Evolutionary conservation across 2,329 filamentous ascomycete species (phyloP), one percentile per base, ranked within the genome.

Genomic region (Aulographum hederae): DNA sequence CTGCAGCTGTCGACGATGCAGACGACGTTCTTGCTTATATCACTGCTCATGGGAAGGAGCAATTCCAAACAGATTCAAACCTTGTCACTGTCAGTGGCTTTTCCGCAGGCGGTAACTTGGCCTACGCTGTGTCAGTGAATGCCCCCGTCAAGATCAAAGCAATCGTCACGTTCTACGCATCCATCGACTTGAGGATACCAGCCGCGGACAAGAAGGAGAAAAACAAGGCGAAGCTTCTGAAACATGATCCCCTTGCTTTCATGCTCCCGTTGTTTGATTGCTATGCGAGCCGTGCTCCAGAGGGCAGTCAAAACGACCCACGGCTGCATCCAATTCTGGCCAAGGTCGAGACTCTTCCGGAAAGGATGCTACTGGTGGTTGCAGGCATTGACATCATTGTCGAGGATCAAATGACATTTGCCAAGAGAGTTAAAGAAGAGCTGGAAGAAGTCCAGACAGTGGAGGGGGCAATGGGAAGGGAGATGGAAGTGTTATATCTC

Each of bases 31-130:
- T 65, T 10, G 39, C 42, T 27, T 64, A 48, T 41, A 40, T 65
- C 2, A 38, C 52, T 3, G 39, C 47, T 4, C 50, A 63, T 29
- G 54, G 57, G 1, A 48, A 46, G 31, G 31, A 34, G 1, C 37
- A 47, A 18, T 54, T 50, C 38, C 48, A 48, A 10, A 52, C 55
- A 2, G 55, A 62, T 41, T 43, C 52, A 3, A 41, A 44, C 2
- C 36, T 57, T 4, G 42, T 65, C 34, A 65, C 60, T 0, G 42
- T 60, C 2, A 51, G 53, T 17, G 62, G 61, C 1, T 51, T 52
- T 18, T 61, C 57, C 1, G 55, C 54, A 0, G 62, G 63, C 5
- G 60, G 48, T 0, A 61, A 57, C 36, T 43, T 65, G 5, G 57
- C 55, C 2, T 34, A 65, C 43, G 3, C 39, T 48, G 25, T 40